Conservation (phyloP, 1,284 basidiomycete species). For the Cryptococcus sp. region DNA sequence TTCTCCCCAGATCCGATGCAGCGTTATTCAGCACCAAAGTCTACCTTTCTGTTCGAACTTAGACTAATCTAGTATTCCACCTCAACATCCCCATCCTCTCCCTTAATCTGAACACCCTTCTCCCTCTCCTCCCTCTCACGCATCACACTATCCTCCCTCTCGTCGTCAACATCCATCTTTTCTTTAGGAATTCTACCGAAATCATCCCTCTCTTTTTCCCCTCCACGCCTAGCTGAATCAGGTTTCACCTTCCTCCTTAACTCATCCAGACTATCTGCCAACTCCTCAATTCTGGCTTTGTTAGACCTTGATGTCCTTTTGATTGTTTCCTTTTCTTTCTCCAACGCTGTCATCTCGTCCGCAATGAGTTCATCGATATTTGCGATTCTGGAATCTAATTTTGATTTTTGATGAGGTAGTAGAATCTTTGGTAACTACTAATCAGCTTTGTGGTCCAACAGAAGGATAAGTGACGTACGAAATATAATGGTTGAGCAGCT, state of each 20-base stretch:
- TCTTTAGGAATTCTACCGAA: constrained; percentile 11
- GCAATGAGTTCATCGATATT: constrained; percentile 31
- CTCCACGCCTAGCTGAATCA: not conserved
- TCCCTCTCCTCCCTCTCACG: constrained; percentile 13
- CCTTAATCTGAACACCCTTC: constrained; percentile 24
- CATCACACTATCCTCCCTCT: constrained; percentile 3
- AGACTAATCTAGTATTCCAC: constrained; percentile 25
- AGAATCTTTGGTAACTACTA: constrained; percentile 41
- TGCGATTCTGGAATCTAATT: constrained; percentile 24
- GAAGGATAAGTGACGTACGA: constrained; percentile 21
- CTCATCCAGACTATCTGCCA: constrained; percentile 20
- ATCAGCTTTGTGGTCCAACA: not conserved
- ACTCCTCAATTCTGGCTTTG: constrained; percentile 24
- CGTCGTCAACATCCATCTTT: constrained; percentile 10
- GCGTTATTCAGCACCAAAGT: no score
- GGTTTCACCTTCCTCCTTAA: constrained; percentile 25
- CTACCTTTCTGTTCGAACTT: not conserved
- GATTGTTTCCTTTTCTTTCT: constrained; percentile 28
- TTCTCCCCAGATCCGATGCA: no score
- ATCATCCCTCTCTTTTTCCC: constrained; percentile 13
- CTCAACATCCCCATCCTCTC: constrained; percentile 36
- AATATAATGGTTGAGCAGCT: constrained; percentile 37
- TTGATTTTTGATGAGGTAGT: constrained; percentile 34
- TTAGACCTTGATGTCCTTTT: constrained; percentile 14
- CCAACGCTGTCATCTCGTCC: constrained; percentile 27